Conservation (phyloP, 2,329 filamentous ascomycete genomes). For the Cladosporium austrohemisphaericum region DNA sequence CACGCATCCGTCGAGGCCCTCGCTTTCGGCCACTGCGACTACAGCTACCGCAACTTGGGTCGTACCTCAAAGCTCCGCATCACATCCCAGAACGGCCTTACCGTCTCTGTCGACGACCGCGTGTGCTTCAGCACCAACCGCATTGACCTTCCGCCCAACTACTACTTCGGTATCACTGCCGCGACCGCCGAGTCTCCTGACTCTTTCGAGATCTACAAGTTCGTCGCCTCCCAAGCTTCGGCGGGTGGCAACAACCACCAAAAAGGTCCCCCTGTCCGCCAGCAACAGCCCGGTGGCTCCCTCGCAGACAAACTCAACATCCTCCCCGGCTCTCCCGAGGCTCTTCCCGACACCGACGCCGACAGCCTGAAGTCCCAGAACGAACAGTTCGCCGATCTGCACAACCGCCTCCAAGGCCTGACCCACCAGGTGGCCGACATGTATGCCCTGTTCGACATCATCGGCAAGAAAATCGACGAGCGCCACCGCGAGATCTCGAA, state of each 20-base stretch:
- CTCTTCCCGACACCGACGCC: conserved; percentile 35
- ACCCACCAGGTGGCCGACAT: conserved; percentile 65
- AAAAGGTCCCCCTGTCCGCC: conserved; percentile 28
- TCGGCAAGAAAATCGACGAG: conserved; percentile 53
- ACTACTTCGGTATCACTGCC: conserved; percentile 82
- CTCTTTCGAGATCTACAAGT: conserved; percentile 89
- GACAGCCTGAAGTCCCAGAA: conserved; percentile 41
- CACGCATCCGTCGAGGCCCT: conserved; percentile 76
- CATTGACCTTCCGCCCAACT: conserved; percentile 71
- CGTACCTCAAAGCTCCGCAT: conserved; percentile 76
- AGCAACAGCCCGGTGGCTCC: conserved; percentile 31
- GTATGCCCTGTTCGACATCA: conserved; percentile 53
- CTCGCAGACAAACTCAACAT: conserved; percentile 1
- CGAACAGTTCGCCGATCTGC: conserved; percentile 75
- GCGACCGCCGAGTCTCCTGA: conserved; percentile 88
- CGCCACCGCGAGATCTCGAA: conserved; percentile 40
- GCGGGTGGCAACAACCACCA: conserved; percentile 19
- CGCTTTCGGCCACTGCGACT: conserved; percentile 89
- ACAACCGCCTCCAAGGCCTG: conserved; percentile 73
- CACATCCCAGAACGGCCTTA: conserved; percentile 63
- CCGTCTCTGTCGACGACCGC: conserved; percentile 74
- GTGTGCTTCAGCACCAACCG: conserved; percentile 79
- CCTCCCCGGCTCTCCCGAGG: conserved; percentile 40
- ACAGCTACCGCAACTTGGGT: conserved; percentile 86
- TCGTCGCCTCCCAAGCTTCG: conserved; percentile 63